A percentile compares a stretch with the other conserved stretches of the same genome.
These are phyloP conservation scores for Galerina sulciceps DNA, from an alignment of 768 basidiomycete species.

Conservation along the genomic window DNA sequence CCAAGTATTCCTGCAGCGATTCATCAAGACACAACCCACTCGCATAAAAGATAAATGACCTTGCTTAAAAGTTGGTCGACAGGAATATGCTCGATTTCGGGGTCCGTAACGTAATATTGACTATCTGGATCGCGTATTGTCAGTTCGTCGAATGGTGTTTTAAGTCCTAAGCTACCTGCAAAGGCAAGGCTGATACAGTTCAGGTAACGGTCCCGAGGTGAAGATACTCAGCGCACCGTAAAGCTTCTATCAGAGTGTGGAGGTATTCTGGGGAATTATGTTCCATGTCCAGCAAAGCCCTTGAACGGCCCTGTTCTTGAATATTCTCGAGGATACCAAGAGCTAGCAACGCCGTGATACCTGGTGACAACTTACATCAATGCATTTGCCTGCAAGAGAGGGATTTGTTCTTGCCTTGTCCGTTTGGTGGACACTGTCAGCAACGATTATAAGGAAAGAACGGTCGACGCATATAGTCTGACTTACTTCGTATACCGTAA, in stretches of 20 bases:
- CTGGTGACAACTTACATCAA: constrained; percentile 31
- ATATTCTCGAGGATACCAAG: constrained; percentile 91
- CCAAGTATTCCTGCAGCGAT: constrained; percentile 73
- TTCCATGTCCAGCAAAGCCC: constrained; percentile 76
- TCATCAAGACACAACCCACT: background rate
- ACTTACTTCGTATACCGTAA: constrained; percentile 88
- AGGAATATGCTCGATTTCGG: constrained; percentile 76
- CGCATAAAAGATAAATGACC: constrained; percentile 37
- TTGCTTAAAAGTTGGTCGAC: constrained; percentile 85
- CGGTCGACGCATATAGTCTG: background rate
- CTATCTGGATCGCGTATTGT: constrained; percentile 54
- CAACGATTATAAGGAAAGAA: constrained; percentile 2
- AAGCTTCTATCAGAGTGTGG: constrained; percentile 83
- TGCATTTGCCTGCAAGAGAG: background rate
- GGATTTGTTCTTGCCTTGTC: constrained; percentile 64
- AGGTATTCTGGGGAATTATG: constrained; percentile 92
- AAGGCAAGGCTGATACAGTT: constrained; percentile 59
- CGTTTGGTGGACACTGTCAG: constrained; percentile 89
- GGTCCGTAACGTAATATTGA: constrained; percentile 92
- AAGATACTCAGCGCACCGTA: constrained; percentile 55
- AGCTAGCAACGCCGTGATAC: constrained; percentile 90
- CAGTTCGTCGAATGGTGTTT: background rate
- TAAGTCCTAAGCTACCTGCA: constrained; percentile 54
- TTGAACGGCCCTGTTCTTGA: constrained; percentile 72
- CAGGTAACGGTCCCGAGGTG: background rate